These are phyloP conservation scores for Beta lomatogona DNA, from an alignment of 179 eudicot species.

Conservation along the genomic window DNA sequence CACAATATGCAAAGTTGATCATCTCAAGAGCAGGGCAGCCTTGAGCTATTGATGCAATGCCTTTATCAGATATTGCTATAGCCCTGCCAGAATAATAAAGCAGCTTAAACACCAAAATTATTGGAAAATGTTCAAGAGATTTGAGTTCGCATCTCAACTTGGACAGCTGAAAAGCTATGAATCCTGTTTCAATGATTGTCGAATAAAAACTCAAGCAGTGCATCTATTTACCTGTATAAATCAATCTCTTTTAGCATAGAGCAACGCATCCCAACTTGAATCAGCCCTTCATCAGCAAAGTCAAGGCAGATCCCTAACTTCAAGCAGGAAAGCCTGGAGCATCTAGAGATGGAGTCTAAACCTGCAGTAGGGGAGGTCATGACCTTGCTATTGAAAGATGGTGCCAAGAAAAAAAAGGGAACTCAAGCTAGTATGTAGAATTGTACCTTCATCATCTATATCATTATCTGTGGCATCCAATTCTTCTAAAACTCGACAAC, in stretches of 20 bases:
- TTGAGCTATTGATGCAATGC: constrained; percentile 57
- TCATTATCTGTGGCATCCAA: constrained; percentile 80
- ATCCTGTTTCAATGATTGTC: not conserved
- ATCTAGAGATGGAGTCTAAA: constrained; percentile 66
- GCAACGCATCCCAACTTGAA: constrained; percentile 61
- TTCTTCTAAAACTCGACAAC: constrained; percentile 68
- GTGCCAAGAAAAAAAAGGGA: not conserved
- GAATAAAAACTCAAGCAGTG: not conserved
- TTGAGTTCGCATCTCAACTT: not conserved
- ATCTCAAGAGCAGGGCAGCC: constrained; percentile 66
- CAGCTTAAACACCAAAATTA: not conserved
- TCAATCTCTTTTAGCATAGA: constrained; percentile 70
- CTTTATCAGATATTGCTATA: constrained; percentile 62
- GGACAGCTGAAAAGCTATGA: not conserved
- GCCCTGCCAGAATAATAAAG: constrained; percentile 45
- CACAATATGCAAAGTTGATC: constrained; percentile 71
- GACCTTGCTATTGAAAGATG: not conserved
- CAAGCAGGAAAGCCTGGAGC: constrained; percentile 54
- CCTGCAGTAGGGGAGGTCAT: constrained; percentile 40
- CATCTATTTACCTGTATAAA: constrained; percentile 65
- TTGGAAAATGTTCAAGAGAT: not conserved
- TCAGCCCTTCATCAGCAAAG: constrained; percentile 66
- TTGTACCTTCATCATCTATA: constrained; percentile 69
- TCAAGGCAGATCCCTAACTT: constrained; percentile 77
- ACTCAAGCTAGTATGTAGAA: not conserved